A percentile compares a stretch with the other conserved stretches of the same genome.
Conservation (phyloP, 371 early-diverging fungal genomes). For the Mucor irregularis region DNA sequence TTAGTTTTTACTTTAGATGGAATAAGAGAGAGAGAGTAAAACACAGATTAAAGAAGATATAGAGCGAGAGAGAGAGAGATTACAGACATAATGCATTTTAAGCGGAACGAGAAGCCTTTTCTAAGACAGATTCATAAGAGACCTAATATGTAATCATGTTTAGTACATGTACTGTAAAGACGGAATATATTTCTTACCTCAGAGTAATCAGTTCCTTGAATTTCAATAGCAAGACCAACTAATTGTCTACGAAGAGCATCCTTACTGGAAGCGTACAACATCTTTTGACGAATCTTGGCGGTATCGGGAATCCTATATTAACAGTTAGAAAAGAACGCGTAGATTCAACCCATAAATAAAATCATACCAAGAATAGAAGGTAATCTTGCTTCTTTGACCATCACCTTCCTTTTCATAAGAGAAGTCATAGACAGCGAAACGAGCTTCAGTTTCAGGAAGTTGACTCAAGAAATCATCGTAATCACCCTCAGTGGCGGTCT, state of each 20-base stretch:
- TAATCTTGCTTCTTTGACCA: conserved; percentile 73
- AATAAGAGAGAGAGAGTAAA: too few species aligned
- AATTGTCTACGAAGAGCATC: conserved; percentile 77
- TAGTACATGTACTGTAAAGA: background rate
- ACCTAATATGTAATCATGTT: too few species aligned
- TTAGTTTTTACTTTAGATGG: too few species aligned
- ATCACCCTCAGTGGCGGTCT: conserved; percentile 42
- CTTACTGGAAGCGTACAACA: conserved; percentile 92
- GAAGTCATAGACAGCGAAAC: conserved; percentile 87
- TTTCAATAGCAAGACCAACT: conserved; percentile 74
- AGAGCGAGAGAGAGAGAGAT: too few species aligned
- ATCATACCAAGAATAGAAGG: conserved; percentile 49
- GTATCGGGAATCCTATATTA: conserved; percentile 80
- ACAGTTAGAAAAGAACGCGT: background rate
- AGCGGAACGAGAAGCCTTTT: conserved; percentile 62
- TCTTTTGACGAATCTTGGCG: conserved; percentile 80
- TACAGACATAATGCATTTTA: conserved; percentile 13
- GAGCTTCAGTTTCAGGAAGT: conserved; percentile 72
- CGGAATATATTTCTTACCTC: conserved; percentile 46
- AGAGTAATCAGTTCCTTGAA: conserved; percentile 83
- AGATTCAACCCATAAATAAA: background rate
- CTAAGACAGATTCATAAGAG: conserved; percentile 71
- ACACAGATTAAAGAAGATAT: too few species aligned
- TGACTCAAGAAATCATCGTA: conserved; percentile 69
- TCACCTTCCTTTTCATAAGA: conserved; percentile 68